phyloP scores from a whole-genome alignment of 176 grass and related monocot genomes.

The Carex cristatella region DNA sequence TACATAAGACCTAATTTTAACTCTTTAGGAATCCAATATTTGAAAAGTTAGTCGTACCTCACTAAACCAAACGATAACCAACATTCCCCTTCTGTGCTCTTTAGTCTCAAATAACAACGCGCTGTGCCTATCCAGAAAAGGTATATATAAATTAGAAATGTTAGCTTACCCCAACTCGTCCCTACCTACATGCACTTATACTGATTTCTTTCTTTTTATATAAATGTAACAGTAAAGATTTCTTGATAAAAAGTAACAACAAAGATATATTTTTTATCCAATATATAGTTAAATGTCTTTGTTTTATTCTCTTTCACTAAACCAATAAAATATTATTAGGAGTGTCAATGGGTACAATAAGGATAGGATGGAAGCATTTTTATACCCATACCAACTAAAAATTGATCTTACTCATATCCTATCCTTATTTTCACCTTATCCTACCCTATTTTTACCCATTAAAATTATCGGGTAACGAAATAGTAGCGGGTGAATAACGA shows the following conservation, averaged over 20 bases:
- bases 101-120: constrained; percentile 3
- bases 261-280: no score
- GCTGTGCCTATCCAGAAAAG: neutral
- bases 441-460: no score
- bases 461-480: no score
- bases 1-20: constrained; percentile 1
- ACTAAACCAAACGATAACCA: constrained; percentile 16
- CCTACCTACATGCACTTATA: neutral
- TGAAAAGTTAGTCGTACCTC: constrained; percentile 1
- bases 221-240: neutral
- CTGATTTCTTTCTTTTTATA: neutral
- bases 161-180: neutral
- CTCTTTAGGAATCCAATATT: neutral
- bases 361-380: no score
- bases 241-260: neutral
- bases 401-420: no score
- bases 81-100: neutral
- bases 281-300: no score
- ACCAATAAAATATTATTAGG: no score
- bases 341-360: no score
- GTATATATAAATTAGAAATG: neutral
- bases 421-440: no score
- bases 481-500: no score
- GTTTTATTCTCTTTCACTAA: no score
- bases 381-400: no score